Conservation (phyloP, 2,329 filamentous ascomycete species). For the Fusarium subtropicale region DNA sequence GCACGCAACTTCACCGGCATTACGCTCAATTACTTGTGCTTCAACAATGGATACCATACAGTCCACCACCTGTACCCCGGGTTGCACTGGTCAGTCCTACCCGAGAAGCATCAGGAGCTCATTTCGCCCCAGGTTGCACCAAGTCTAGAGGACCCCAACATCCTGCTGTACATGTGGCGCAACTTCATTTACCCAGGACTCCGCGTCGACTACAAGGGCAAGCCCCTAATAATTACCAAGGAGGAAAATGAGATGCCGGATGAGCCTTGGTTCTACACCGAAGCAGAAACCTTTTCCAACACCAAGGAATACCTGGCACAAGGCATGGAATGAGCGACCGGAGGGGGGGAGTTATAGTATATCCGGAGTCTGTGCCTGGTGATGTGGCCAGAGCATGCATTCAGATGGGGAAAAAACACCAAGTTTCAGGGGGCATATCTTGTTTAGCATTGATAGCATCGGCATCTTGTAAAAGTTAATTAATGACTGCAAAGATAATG, state of each 20-base stretch:
- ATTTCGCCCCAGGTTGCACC: neutral
- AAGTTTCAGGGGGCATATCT: neutral
- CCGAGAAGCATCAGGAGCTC: slow-evolving; percentile 16
- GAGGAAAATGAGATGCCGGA: slow-evolving; percentile 26
- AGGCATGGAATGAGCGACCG: slow-evolving; percentile 7
- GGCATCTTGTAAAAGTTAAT: neutral
- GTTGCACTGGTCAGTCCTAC: slow-evolving; percentile 16
- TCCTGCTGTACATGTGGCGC: slow-evolving; percentile 19
- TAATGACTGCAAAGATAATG: neutral
- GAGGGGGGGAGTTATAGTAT: no score
- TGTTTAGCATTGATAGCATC: neutral
- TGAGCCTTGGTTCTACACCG: slow-evolving; percentile 19
- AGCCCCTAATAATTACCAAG: slow-evolving; percentile 2
- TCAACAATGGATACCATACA: slow-evolving; percentile 27
- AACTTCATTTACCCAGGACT: slow-evolving; percentile 15
- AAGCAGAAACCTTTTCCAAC: slow-evolving; percentile 4
- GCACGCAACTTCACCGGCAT: slow-evolving; percentile 18
- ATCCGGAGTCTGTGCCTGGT: fast-evolving
- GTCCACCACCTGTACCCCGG: slow-evolving; percentile 24
- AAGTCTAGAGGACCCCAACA: slow-evolving; percentile 5
- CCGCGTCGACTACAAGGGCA: slow-evolving; percentile 20
- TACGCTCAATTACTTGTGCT: slow-evolving; percentile 15
- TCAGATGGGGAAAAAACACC: neutral
- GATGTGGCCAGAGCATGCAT: neutral
- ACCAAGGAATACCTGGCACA: slow-evolving; percentile 21